Conservation (phyloP, 2,329 filamentous ascomycete species). For the Beauveria sp. region DNA sequence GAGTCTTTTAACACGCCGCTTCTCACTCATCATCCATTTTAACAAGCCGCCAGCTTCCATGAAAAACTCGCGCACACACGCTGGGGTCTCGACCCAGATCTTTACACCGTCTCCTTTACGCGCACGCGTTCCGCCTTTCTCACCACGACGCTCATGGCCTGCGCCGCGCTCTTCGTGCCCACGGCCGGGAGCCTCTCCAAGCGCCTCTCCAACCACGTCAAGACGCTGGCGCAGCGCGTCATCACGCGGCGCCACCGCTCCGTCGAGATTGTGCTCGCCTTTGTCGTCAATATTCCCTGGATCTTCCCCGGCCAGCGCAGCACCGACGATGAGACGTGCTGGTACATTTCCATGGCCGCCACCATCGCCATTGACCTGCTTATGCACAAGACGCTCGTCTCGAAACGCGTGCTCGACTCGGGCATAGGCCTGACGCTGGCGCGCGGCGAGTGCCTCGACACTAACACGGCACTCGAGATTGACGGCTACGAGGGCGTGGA, state of each 20-base stretch:
- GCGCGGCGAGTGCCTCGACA: slow-evolving; percentile 61
- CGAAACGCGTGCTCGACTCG: slow-evolving; percentile 40
- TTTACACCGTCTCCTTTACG: slow-evolving; percentile 60
- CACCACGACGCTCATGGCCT: slow-evolving; percentile 63
- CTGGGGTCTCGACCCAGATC: slow-evolving; percentile 62
- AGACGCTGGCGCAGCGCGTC: slow-evolving; percentile 53
- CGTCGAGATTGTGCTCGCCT: slow-evolving; percentile 66
- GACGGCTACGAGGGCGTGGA: slow-evolving; percentile 62
- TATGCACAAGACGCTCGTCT: slow-evolving; percentile 60
- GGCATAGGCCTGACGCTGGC: slow-evolving; percentile 42
- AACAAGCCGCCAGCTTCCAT: slow-evolving; percentile 47
- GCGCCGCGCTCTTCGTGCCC: slow-evolving; percentile 60
- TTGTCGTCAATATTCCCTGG: slow-evolving; percentile 71
- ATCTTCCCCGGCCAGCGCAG: slow-evolving; percentile 61
- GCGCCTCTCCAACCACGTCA: slow-evolving; percentile 56
- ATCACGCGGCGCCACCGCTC: slow-evolving; percentile 57
- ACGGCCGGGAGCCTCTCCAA: slow-evolving; percentile 54
- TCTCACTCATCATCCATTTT: not conserved
- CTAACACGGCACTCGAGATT: slow-evolving; percentile 54
- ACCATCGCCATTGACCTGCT: slow-evolving; percentile 63
- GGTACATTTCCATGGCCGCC: slow-evolving; percentile 62
- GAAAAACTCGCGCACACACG: slow-evolving; percentile 61
- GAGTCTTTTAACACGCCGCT: slow-evolving; percentile 21
- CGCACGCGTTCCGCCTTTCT: slow-evolving; percentile 62
- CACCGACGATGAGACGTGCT: slow-evolving; percentile 65